These are phyloP conservation scores for Penicillium sp. DNA, from an alignment of 2,329 filamentous ascomycete genomes.

Conservation along the genomic window DNA sequence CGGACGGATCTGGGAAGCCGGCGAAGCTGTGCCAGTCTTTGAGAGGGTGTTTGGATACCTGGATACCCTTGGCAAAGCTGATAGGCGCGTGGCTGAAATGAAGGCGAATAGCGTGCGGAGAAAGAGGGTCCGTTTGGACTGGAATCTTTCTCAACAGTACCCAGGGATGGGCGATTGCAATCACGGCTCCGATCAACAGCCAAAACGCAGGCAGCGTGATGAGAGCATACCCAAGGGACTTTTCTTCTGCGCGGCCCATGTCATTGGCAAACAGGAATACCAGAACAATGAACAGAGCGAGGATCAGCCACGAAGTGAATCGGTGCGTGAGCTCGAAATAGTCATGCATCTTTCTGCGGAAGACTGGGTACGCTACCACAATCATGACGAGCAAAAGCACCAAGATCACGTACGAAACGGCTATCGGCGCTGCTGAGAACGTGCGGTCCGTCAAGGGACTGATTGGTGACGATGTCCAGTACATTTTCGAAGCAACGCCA, in stretches of 20 bases:
- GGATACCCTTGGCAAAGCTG: slow-evolving; percentile 57
- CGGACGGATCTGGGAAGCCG: slow-evolving; percentile 61
- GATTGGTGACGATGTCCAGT: slow-evolving; percentile 24
- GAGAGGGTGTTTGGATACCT: slow-evolving; percentile 64
- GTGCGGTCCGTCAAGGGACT: slow-evolving; percentile 12
- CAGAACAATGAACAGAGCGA: slow-evolving; percentile 67
- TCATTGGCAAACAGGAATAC: slow-evolving; percentile 56
- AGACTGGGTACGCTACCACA: slow-evolving; percentile 61
- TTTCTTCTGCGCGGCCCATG: slow-evolving; percentile 35
- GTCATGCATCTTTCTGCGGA: slow-evolving; percentile 66
- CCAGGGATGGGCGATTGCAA: slow-evolving; percentile 72
- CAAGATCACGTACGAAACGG: slow-evolving; percentile 60
- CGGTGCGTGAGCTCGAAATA: slow-evolving; percentile 70
- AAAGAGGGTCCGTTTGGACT: slow-evolving; percentile 67
- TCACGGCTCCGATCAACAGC: slow-evolving; percentile 65
- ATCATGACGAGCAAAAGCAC: slow-evolving; percentile 62
- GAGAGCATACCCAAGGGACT: slow-evolving; percentile 42
- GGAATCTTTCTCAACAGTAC: slow-evolving; percentile 65
- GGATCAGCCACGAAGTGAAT: slow-evolving; percentile 67
- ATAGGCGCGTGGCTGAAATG: slow-evolving; percentile 66
- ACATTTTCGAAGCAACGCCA: slow-evolving; percentile 31
- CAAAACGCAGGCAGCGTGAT: slow-evolving; percentile 61
- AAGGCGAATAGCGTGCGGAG: slow-evolving; percentile 70
- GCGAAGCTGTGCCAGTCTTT: slow-evolving; percentile 78
- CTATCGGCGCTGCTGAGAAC: slow-evolving; percentile 43